Evolutionary conservation across 2,329 filamentous ascomycete genomes (phyloP).

Genomic region (Fusarium burgessii): DNA sequence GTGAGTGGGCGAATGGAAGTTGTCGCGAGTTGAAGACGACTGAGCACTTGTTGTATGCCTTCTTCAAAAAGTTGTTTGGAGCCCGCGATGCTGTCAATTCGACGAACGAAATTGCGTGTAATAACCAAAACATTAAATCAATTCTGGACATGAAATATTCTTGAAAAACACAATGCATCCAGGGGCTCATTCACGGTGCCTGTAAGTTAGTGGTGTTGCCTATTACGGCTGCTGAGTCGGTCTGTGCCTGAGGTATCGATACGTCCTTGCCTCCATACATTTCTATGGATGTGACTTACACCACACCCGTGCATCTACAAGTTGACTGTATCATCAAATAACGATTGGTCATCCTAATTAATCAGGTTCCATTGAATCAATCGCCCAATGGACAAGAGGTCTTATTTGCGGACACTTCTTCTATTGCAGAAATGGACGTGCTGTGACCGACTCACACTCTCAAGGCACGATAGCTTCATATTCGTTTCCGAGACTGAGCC

Average conservation of each 20-base stretch:
- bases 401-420: not conserved
- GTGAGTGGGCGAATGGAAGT: not conserved
- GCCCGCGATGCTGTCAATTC: not conserved
- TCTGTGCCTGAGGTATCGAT: slow-evolving; percentile 35
- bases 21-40: not conserved
- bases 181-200: not conserved
- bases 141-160: not conserved
- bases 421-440: not conserved
- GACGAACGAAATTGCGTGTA: not conserved
- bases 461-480: not conserved
- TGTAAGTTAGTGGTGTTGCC: not conserved
- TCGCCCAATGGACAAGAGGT: not conserved
- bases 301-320: not conserved
- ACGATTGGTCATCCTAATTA: not conserved
- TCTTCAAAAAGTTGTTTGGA: not conserved
- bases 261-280: not conserved
- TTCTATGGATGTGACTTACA: slow-evolving; percentile 18
- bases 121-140: not conserved
- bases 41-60: not conserved
- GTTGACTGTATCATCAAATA: not conserved
- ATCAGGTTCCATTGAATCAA: not conserved
- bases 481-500: slow-evolving; percentile 30
- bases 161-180: not conserved
- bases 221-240: not conserved
- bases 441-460: not conserved